phyloP scores from a whole-genome alignment of 352 stramenopile species.

The Elongisporangium undulatum region DNA sequence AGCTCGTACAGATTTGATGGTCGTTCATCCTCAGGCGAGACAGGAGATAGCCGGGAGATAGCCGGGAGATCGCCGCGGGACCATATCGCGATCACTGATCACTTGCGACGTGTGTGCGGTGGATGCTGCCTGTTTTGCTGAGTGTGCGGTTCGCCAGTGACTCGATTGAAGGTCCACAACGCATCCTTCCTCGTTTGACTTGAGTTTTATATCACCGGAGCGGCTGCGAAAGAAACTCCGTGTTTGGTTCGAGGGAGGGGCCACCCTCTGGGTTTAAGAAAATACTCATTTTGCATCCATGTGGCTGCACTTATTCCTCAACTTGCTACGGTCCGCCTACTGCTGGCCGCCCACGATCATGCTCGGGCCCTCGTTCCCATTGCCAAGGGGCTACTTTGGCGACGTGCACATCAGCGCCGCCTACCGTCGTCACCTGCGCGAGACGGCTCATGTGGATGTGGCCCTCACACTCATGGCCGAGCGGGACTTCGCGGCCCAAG shows the following conservation, averaged over 20 bases:
- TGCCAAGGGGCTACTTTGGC: slow-evolving; percentile 27
- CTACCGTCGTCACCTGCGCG: slow-evolving; percentile 26
- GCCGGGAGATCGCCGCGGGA: no score
- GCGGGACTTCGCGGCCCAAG: slow-evolving; percentile 4
- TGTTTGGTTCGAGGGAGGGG: background rate
- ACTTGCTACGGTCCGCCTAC: background rate
- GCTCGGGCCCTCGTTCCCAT: slow-evolving; percentile 11
- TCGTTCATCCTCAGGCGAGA: background rate
- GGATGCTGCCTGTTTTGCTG: background rate
- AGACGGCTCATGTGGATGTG: slow-evolving; percentile 22
- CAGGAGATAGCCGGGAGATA: background rate
- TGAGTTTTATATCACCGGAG: background rate
- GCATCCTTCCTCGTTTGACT: background rate
- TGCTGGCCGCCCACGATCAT: background rate
- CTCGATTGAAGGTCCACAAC: background rate
- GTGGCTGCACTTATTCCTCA: background rate
- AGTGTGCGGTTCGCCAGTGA: background rate
- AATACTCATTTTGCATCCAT: background rate
- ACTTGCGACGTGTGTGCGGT: background rate
- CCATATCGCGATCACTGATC: background rate
- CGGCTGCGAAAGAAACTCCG: background rate
- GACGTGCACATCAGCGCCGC: slow-evolving; percentile 20
- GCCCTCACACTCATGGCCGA: slow-evolving; percentile 23
- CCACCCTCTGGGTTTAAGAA: no score
- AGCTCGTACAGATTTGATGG: no score